Evolutionary conservation across 352 stramenopile species (phyloP).

Genomic region (Pilasporangium apinafurcum): DNA sequence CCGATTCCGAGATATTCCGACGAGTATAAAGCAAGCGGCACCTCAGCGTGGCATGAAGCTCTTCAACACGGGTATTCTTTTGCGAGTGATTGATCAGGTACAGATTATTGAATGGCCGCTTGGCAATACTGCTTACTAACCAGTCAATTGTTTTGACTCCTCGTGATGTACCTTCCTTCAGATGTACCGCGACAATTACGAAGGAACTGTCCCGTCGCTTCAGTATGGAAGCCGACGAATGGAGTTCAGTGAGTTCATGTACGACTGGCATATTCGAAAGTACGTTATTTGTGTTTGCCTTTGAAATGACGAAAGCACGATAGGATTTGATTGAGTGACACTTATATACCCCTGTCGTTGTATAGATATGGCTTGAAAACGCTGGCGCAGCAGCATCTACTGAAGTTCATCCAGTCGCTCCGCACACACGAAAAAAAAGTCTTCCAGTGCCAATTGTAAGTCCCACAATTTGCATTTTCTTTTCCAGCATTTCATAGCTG

Average conservation of each 20-base stretch:
- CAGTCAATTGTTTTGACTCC: not conserved
- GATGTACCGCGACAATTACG: conserved; percentile 74
- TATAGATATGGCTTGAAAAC: conserved; percentile 56
- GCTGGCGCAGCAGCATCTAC: conserved; percentile 62
- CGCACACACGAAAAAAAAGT: conserved; percentile 64
- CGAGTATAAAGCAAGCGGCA: conserved; percentile 38
- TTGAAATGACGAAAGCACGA: not conserved
- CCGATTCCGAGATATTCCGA: conserved; percentile 29
- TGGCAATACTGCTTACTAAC: not conserved
- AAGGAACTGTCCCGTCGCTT: conserved; percentile 48
- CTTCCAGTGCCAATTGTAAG: conserved; percentile 60
- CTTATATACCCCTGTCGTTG: not conserved
- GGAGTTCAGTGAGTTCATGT: conserved; percentile 80
- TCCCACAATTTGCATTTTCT: not conserved
- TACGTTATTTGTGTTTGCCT: conserved; percentile 9
- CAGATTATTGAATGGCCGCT: not conserved
- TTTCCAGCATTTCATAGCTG: not conserved
- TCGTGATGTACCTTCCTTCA: conserved; percentile 3
- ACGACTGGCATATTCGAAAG: conserved; percentile 82
- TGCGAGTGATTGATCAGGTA: conserved; percentile 56
- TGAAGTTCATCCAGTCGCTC: conserved; percentile 76
- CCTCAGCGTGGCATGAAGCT: conserved; percentile 41
- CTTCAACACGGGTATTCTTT: conserved; percentile 50
- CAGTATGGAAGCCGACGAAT: conserved; percentile 71
- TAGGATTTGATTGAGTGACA: not conserved